Percentiles rank a stretch among this genome's conserved stretches.
These are phyloP conservation scores for Aspergillus kassunensis DNA, from an alignment of 495 filamentous ascomycete species.

Conservation along the genomic window DNA sequence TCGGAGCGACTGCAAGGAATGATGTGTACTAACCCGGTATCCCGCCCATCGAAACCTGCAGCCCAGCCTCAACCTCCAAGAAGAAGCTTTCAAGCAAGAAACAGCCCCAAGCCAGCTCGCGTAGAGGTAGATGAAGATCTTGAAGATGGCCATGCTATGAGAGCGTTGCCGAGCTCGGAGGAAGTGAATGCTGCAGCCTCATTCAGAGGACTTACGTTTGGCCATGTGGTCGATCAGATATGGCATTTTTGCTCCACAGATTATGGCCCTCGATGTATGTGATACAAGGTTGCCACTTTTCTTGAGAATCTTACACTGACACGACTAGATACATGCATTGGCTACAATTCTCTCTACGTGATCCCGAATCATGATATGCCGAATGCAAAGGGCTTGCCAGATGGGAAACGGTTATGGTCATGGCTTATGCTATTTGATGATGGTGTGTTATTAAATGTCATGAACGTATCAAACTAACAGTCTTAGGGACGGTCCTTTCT, in stretches of 20 bases:
- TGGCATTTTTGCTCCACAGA: conserved; percentile 65
- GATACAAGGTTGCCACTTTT: neutral
- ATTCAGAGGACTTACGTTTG: conserved; percentile 34
- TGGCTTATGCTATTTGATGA: conserved; percentile 84
- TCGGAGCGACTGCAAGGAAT: conserved; percentile 62
- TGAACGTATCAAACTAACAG: conserved; percentile 7
- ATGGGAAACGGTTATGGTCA: conserved; percentile 65
- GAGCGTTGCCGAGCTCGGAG: conserved; percentile 21
- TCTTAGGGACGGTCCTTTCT: conserved; percentile 64
- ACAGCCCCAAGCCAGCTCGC: conserved; percentile 6
- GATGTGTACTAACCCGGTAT: conserved; percentile 56
- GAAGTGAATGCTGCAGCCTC: conserved; percentile 23
- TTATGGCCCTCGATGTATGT: conserved; percentile 51
- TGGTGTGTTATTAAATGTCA: conserved; percentile 40
- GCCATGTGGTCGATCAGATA: conserved; percentile 54
- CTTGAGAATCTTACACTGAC: neutral
- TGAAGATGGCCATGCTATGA: conserved; percentile 31
- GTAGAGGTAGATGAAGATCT: conserved; percentile 24
- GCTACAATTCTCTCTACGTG: conserved; percentile 75
- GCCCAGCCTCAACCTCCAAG: conserved; percentile 7
- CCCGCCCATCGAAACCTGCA: conserved; percentile 18
- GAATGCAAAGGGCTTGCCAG: conserved; percentile 49
- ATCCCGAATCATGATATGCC: conserved; percentile 32
- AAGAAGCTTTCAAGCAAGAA: conserved; percentile 14
- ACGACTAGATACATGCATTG: conserved; percentile 65